A percentile compares a stretch with the other conserved stretches of the same genome.
These are phyloP conservation scores for Acanthamoeba healyi DNA, from an alignment of 208 protist genomes.

Conservation along the genomic window DNA sequence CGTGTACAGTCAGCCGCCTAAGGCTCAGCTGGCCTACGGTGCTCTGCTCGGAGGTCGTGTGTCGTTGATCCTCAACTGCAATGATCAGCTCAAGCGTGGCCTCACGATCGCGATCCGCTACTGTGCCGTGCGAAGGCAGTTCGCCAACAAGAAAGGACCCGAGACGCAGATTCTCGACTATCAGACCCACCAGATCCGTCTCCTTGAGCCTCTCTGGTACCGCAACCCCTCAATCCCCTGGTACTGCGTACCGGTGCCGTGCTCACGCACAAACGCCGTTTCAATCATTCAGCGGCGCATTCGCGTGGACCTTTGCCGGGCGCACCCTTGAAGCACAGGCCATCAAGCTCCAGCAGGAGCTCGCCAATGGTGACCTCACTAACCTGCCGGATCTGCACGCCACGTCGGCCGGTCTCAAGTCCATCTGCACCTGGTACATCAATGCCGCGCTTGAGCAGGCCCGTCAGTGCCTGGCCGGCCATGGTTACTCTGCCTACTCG, in stretches of 20 bases:
- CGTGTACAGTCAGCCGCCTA: conserved; percentile 62
- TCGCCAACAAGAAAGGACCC: conserved; percentile 12
- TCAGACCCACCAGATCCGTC: conserved; percentile 76
- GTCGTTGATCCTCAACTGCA: conserved; percentile 43
- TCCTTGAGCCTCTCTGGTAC: conserved; percentile 47
- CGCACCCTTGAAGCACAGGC: neutral
- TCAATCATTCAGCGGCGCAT: neutral
- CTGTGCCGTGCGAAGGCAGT: conserved; percentile 79
- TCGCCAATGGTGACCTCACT: conserved; percentile 56
- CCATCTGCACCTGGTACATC: conserved; percentile 69
- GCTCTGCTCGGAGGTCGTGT: conserved; percentile 59
- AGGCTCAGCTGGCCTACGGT: conserved; percentile 76
- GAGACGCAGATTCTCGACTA: conserved; percentile 76
- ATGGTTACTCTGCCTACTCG: conserved; percentile 71
- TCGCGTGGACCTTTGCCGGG: conserved; percentile 20
- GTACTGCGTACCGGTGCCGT: neutral
- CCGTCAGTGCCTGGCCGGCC: conserved; percentile 56
- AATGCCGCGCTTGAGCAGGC: conserved; percentile 11
- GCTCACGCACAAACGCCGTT: neutral
- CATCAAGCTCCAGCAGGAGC: conserved; percentile 40
- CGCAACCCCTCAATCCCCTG: neutral
- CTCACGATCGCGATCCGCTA: conserved; percentile 82
- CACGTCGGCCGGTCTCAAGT: conserved; percentile 69
- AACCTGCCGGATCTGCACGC: conserved; percentile 57
- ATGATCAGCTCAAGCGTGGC: neutral